Evolutionary conservation across 1,284 basidiomycete genomes (phyloP).

Genomic region (Pseudozyma tsukubaensis): DNA sequence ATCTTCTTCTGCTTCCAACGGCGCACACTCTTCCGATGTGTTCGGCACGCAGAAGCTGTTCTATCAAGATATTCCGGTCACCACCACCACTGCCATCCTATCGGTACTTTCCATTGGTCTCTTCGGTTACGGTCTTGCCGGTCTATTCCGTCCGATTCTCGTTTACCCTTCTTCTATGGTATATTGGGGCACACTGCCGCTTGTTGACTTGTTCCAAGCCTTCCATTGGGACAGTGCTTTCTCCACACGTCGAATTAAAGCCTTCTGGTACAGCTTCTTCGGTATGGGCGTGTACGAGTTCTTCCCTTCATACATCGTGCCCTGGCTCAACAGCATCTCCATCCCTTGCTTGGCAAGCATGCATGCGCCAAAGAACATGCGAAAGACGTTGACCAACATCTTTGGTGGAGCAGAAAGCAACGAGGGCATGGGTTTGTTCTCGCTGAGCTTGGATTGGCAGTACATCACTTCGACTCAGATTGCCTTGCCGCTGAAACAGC

Average conservation of each 20-base stretch:
- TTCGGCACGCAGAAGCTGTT: conserved; percentile 48
- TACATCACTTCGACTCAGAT: conserved; percentile 57
- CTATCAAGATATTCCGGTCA: conserved; percentile 26
- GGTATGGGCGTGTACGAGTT: conserved; percentile 35
- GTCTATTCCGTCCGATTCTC: conserved; percentile 33
- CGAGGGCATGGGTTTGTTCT: conserved; percentile 59
- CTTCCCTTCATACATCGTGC: conserved; percentile 72
- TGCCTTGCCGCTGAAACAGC: conserved; percentile 60
- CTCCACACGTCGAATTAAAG: conserved; percentile 72
- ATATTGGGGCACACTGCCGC: conserved; percentile 61
- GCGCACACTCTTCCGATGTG: conserved; percentile 18
- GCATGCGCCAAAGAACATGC: conserved; percentile 70
- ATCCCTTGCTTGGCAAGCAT: conserved; percentile 72
- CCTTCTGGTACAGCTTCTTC: conserved; percentile 74
- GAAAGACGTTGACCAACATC: conserved; percentile 55
- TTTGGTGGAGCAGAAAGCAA: conserved; percentile 61
- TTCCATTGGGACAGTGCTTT: conserved; percentile 68
- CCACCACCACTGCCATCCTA: conserved; percentile 73
- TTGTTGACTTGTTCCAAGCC: conserved; percentile 59
- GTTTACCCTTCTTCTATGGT: conserved; percentile 68
- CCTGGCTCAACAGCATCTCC: conserved; percentile 62
- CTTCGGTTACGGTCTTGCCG: conserved; percentile 76
- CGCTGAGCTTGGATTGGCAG: conserved; percentile 54
- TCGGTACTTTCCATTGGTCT: conserved; percentile 77
- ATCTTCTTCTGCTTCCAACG: conserved; percentile 71